A percentile compares a stretch with the other conserved stretches of the same genome.
Evolutionary conservation across 192 early-diverging fungal species (phyloP).

Genomic region (Backusella psychrophila): DNA sequence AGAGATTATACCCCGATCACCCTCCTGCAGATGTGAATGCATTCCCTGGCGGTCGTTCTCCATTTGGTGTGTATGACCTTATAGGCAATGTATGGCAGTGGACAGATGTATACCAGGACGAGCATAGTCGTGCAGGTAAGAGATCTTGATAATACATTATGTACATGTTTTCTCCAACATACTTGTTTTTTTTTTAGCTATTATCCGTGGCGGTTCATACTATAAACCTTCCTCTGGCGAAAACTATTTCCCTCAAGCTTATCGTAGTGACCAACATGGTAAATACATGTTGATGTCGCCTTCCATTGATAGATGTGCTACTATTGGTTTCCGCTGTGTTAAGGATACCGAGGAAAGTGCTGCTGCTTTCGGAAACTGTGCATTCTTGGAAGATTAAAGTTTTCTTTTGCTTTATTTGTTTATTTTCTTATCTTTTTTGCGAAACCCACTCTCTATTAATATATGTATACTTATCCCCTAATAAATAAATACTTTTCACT

Average conservation of each 20-base stretch:
- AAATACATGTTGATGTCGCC: conserved; percentile 26
- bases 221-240: conserved; percentile 7
- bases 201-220: conserved; percentile 27
- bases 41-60: conserved; percentile 8
- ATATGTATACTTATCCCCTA: conserved; percentile 3
- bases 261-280: conserved; percentile 16
- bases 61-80: conserved; percentile 24
- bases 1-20: conserved; percentile 20
- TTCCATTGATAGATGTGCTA: conserved; percentile 17
- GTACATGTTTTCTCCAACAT: not conserved
- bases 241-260: conserved; percentile 26
- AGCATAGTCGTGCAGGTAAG: conserved; percentile 14
- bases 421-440: not conserved
- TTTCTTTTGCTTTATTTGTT: not conserved
- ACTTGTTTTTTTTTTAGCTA: not conserved
- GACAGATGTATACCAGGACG: conserved; percentile 22
- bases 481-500: not conserved
- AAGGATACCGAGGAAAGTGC: conserved; percentile 24
- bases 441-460: too few relatives aligned
- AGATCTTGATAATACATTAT: not conserved
- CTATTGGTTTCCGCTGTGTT: conserved; percentile 27
- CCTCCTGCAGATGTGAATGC: conserved; percentile 21
- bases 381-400: not conserved
- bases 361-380: conserved; percentile 20
- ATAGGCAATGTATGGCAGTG: conserved; percentile 28